phyloP scores from a whole-genome alignment of 352 stramenopile genomes.

The Thraustotheca clavata region DNA sequence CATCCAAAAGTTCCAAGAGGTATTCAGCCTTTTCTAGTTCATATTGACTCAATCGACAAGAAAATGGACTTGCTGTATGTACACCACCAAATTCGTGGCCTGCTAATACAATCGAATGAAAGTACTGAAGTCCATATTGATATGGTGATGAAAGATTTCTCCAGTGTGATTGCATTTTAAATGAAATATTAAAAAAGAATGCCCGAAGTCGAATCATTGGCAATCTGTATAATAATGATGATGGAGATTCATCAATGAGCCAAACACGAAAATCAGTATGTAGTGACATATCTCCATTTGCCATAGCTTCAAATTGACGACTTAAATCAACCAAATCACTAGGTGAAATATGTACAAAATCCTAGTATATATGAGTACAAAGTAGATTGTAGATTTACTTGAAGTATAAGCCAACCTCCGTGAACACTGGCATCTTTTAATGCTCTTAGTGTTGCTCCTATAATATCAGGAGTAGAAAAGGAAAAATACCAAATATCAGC shows the following conservation, averaged over 20 bases:
- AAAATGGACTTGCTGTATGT: neutral
- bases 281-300: conserved; percentile 5
- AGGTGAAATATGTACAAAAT: neutral
- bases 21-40: conserved; percentile 16
- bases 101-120: neutral
- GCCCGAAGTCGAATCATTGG: conserved; percentile 4
- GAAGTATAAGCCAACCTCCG: conserved; percentile 17
- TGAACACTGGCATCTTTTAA: conserved; percentile 15
- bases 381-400: neutral
- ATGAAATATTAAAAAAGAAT: conserved; percentile 11
- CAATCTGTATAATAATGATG: neutral
- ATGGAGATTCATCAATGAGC: conserved; percentile 1
- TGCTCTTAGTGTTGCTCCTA: neutral
- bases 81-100: neutral
- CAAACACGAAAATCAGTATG: conserved; percentile 16
- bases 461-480: neutral
- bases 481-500: conserved; percentile 17
- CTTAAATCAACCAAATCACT: conserved; percentile 3
- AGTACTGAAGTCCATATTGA: neutral
- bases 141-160: neutral
- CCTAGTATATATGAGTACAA: neutral
- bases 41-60: neutral
- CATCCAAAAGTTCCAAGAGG: neutral
- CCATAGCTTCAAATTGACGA: conserved; percentile 1
- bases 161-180: neutral